phyloP scores from a whole-genome alignment of 345 rosid species.

The Isatis tinctoria region DNA sequence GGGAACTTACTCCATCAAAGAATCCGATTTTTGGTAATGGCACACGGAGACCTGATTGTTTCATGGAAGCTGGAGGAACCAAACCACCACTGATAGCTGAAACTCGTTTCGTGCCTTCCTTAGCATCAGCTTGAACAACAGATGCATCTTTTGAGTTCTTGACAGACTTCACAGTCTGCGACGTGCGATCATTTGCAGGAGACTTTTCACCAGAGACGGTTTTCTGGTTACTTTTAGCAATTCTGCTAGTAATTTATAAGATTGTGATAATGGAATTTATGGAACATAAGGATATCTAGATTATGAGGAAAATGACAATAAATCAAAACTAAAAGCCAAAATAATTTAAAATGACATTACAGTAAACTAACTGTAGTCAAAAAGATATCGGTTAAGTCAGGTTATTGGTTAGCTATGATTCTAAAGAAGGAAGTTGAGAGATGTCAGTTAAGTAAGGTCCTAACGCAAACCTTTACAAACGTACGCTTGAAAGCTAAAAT shows the following conservation, averaged over 20 bases:
- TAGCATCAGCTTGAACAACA: conserved; percentile 38
- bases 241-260: conserved; percentile 9
- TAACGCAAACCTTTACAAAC: too few relatives aligned
- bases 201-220: conserved; percentile 12
- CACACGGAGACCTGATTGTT: conserved; percentile 85
- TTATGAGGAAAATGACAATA: too few relatives aligned
- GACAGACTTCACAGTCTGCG: conserved; percentile 28
- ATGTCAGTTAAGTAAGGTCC: too few relatives aligned
- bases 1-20: conserved; percentile 88
- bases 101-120: conserved; percentile 37
- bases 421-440: too few relatives aligned
- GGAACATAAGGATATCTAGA: too few relatives aligned
- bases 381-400: too few relatives aligned
- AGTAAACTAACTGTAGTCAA: too few relatives aligned
- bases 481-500: too few relatives aligned
- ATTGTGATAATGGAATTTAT: too few relatives aligned
- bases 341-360: too few relatives aligned
- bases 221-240: conserved; percentile 16
- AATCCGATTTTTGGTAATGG: conserved; percentile 94
- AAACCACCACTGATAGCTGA: conserved; percentile 35
- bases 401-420: too few relatives aligned
- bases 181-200: conserved; percentile 12
- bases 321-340: too few relatives aligned
- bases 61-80: conserved; percentile 33
- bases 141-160: conserved; percentile 34